Evolutionary conservation across 257 asterid species (phyloP), one percentile per base, ranked within the genome.

Genomic region (Echium plantagineum): DNA sequence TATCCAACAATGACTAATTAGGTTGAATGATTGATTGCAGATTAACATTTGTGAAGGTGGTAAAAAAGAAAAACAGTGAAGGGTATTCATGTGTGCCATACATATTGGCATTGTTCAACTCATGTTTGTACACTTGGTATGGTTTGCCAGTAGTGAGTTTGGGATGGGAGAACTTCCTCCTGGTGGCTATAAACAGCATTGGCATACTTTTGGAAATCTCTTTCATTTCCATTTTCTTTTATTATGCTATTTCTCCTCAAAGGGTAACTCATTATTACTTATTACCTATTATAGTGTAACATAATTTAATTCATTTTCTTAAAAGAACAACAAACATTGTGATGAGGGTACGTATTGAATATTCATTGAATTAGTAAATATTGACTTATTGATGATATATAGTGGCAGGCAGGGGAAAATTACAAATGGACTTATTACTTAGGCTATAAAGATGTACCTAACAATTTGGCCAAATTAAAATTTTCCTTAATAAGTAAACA

Each of bases 71-170:
- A 59, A 83, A 72, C 64, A 69, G 75, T 0, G 94, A 77, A 66
- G 94, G 67, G 46, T 85, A 75, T 72, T 80, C 95, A 4, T 83
- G 94, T 3, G 72, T 86, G 57, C 95, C 96, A 0, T 89, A 89
- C 63, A 64, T 74, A 55, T 17, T 89, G 55, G 90, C 96, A 10
- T 68, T 89, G 12, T 58, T 71, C 57, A 89, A 89, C 65, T 83
- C 94, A 30, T 75, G 67, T 42, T 75, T 85, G 52, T 89, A 89
- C 73, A 74, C 90, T 42, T 89, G 95, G 96, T 89, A 89, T 24
- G 96, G 95, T 1, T 77, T 83, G 71, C 96, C 95, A 35, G 63
- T 89, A 0, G 95, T 89, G 28, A 89, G 96, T 55, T 56, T 61
- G 67, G 64, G 73, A 62, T 85, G 95, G 94, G 90, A 89, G 66